Percentiles rank a stretch among this genome's conserved stretches.
These are phyloP conservation scores for Mortierella sp. DNA, from an alignment of 371 early-diverging fungal species.

Conservation along the genomic window DNA sequence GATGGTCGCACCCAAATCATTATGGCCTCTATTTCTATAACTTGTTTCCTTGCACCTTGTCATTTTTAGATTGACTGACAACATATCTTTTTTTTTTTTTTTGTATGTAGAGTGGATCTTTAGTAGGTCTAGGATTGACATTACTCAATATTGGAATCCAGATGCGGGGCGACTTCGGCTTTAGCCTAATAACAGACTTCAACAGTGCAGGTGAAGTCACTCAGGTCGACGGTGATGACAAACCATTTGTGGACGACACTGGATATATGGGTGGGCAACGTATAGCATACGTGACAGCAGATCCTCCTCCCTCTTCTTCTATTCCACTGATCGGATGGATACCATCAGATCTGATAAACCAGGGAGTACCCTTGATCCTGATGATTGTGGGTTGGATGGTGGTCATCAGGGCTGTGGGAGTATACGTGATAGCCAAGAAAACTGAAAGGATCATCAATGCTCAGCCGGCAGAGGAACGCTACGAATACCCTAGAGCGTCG, in stretches of 20 bases:
- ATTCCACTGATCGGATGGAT: slow-evolving; percentile 37
- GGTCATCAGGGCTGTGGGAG: slow-evolving; percentile 62
- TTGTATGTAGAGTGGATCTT: slow-evolving; percentile 35
- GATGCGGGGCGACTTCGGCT: slow-evolving; percentile 26
- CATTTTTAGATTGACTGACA: too few species aligned
- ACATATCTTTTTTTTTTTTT: too few species aligned
- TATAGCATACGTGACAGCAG: too few species aligned
- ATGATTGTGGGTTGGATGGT: slow-evolving; percentile 70
- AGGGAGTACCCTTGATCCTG: slow-evolving; percentile 47
- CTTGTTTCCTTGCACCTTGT: too few species aligned
- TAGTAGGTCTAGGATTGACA: slow-evolving; percentile 43
- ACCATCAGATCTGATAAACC: slow-evolving; percentile 21
- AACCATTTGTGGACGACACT: slow-evolving; percentile 18
- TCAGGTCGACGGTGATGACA: slow-evolving; percentile 14
- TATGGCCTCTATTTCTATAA: too few species aligned
- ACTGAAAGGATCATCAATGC: slow-evolving; percentile 60
- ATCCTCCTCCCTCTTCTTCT: too few species aligned
- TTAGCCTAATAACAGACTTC: background rate
- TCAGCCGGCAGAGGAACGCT: slow-evolving; percentile 1
- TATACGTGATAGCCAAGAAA: slow-evolving; percentile 59
- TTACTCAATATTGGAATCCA: slow-evolving; percentile 35
- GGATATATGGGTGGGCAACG: slow-evolving; percentile 15
- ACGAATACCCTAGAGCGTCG: background rate
- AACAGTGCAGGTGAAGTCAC: slow-evolving; percentile 31
- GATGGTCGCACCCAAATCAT: too few species aligned